A percentile compares a stretch with the other conserved stretches of the same genome.
phyloP scores from a whole-genome alignment of 768 basidiomycete species.

The Nidularia sp. region DNA sequence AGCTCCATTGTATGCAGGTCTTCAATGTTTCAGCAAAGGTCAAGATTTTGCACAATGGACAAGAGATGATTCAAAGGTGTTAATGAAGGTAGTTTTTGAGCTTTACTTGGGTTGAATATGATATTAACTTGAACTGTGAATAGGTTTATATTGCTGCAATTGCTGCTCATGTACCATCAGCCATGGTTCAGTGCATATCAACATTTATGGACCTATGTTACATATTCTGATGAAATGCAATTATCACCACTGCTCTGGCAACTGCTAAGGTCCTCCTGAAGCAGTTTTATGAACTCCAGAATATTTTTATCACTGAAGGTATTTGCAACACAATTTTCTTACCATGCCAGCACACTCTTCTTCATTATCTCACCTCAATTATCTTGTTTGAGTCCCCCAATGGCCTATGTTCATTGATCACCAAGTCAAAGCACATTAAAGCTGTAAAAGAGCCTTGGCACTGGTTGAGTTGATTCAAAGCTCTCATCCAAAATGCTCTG shows the following conservation, averaged over 20 bases:
- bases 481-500: not conserved
- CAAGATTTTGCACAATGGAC: constrained; percentile 5
- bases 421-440: not conserved
- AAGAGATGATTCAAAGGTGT: constrained; percentile 6
- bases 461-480: not conserved
- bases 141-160: constrained; percentile 7
- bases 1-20: constrained; percentile 2
- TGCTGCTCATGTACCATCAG: constrained; percentile 7
- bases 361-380: not conserved
- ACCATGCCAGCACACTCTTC: not conserved
- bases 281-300: not conserved
- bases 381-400: not conserved
- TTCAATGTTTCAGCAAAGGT: constrained; percentile 2
- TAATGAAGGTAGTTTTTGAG: constrained; percentile 10
- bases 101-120: not conserved
- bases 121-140: not conserved
- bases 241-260: not conserved
- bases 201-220: constrained; percentile 17
- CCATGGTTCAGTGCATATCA: constrained; percentile 11
- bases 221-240: constrained; percentile 1
- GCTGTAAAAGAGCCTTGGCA: not conserved
- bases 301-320: not conserved
- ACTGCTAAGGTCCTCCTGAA: not conserved
- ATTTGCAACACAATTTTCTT: not conserved
- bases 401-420: not conserved